phyloP scores from a whole-genome alignment of 2,329 filamentous ascomycete genomes.

The Trematosphaeria pertusa region DNA sequence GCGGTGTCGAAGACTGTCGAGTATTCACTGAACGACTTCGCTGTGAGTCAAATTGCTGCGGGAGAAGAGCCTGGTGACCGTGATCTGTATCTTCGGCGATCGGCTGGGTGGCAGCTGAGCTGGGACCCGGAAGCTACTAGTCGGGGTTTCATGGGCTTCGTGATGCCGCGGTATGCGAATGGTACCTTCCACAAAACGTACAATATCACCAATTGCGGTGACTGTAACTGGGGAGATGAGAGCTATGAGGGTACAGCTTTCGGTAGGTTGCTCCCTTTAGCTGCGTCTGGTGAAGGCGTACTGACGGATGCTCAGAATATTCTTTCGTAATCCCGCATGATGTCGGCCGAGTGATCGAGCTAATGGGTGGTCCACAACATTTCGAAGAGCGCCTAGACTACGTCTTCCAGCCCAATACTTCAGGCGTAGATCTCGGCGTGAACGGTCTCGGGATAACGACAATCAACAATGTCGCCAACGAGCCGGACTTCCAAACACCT shows the following conservation, averaged over 20 bases:
- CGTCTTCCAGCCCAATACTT: constrained; percentile 49
- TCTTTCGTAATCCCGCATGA: constrained; percentile 54
- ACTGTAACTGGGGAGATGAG: constrained; percentile 51
- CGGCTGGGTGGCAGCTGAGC: constrained; percentile 52
- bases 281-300: neutral
- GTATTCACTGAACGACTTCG: constrained; percentile 54
- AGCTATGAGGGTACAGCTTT: constrained; percentile 53
- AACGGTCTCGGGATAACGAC: constrained; percentile 46
- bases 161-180: constrained; percentile 46
- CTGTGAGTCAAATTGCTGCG: constrained; percentile 50
- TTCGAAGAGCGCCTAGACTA: constrained; percentile 53
- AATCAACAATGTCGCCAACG: constrained; percentile 49
- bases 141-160: constrained; percentile 47
- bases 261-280: constrained; percentile 17
- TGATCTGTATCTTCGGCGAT: constrained; percentile 47
- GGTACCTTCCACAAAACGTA: constrained; percentile 48
- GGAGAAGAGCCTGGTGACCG: constrained; percentile 50
- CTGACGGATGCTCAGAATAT: constrained; percentile 41
- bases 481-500: constrained; percentile 50
- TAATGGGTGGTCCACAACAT: constrained; percentile 50
- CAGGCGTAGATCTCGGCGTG: constrained; percentile 43
- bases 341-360: constrained; percentile 49
- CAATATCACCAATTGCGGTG: constrained; percentile 51
- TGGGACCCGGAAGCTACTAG: constrained; percentile 48
- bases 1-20: constrained; percentile 52